Evolutionary conservation across 2,329 filamentous ascomycete genomes (phyloP).

Genomic region (Fusarium austroafricanum): DNA sequence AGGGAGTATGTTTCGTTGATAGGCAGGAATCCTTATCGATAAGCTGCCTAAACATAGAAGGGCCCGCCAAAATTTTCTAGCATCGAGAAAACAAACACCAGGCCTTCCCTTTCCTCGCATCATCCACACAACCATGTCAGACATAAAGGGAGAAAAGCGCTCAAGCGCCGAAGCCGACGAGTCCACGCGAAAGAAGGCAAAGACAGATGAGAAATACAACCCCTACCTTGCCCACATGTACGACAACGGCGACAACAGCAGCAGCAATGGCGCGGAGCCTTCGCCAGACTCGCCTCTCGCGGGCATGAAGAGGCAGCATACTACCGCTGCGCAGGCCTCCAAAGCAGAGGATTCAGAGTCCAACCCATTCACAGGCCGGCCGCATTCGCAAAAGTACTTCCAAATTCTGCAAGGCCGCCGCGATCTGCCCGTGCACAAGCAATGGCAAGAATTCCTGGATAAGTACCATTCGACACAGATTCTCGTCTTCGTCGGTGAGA

Average conservation of each 20-base stretch:
- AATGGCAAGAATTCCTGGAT: constrained; percentile 92
- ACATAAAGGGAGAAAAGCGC: constrained; percentile 56
- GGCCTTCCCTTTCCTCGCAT: constrained; percentile 36
- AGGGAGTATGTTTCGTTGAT: constrained; percentile 6
- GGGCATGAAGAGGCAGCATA: constrained; percentile 80
- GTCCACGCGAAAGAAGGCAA: constrained; percentile 57
- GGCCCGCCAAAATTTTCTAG: constrained; percentile 49
- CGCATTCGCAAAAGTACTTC: constrained; percentile 87
- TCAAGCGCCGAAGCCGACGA: constrained; percentile 58
- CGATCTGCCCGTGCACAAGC: constrained; percentile 90
- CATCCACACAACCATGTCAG: constrained; percentile 52
- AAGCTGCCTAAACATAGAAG: constrained; percentile 25
- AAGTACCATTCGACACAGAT: constrained; percentile 96
- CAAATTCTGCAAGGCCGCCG: constrained; percentile 86
- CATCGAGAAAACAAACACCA: constrained; percentile 37
- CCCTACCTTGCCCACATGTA: constrained; percentile 94
- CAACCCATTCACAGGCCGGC: constrained; percentile 86
- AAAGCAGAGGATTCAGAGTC: constrained; percentile 81
- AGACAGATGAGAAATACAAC: constrained; percentile 67
- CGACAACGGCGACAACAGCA: constrained; percentile 60
- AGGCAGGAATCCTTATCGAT: constrained; percentile 50
- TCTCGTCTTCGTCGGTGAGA: constrained; percentile 98
- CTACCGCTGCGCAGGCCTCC: constrained; percentile 79
- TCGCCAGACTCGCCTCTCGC: constrained; percentile 64
- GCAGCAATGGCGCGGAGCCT: constrained; percentile 50